Conservation (phyloP, 768 basidiomycete species). For the Suillus paluster region DNA sequence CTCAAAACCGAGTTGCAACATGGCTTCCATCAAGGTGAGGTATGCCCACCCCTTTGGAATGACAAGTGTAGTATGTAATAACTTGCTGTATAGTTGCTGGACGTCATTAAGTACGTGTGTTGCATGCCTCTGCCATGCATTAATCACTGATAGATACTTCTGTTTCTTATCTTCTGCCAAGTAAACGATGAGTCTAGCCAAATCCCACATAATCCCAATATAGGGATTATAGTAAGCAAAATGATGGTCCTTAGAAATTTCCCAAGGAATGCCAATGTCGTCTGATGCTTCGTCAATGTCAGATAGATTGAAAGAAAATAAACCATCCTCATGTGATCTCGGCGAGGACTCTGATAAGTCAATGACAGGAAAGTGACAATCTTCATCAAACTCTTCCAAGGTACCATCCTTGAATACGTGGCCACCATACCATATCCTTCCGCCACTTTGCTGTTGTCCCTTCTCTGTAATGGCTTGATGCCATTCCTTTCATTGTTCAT, state of each 20-base stretch:
- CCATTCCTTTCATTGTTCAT: too few relatives aligned
- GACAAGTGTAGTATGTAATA: too few relatives aligned
- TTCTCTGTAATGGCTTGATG: too few relatives aligned
- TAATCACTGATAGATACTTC: conserved; percentile 18
- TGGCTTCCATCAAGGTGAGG: too few relatives aligned
- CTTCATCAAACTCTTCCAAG: conserved; percentile 39
- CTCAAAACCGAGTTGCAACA: too few relatives aligned
- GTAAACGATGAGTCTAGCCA: conserved; percentile 33
- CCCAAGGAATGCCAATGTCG: not conserved
- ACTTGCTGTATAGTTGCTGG: too few relatives aligned
- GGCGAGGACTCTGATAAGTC: too few relatives aligned
- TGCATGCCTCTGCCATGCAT: too few relatives aligned
- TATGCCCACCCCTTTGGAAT: too few relatives aligned
- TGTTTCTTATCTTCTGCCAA: conserved; percentile 36
- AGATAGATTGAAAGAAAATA: too few relatives aligned
- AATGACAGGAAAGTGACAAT: conserved; percentile 22
- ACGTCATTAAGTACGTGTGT: too few relatives aligned
- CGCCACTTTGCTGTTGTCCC: not conserved
- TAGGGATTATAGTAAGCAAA: conserved; percentile 13
- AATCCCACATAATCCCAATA: conserved; percentile 38
- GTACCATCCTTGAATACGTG: conserved; percentile 18
- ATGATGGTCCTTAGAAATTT: not conserved
- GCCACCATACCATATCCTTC: conserved; percentile 34
- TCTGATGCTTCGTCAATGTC: not conserved
- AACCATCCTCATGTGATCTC: too few relatives aligned